Base-by-base conservation (phyloP, 805 yeast species). In the Yarrowia sp. region DNA sequence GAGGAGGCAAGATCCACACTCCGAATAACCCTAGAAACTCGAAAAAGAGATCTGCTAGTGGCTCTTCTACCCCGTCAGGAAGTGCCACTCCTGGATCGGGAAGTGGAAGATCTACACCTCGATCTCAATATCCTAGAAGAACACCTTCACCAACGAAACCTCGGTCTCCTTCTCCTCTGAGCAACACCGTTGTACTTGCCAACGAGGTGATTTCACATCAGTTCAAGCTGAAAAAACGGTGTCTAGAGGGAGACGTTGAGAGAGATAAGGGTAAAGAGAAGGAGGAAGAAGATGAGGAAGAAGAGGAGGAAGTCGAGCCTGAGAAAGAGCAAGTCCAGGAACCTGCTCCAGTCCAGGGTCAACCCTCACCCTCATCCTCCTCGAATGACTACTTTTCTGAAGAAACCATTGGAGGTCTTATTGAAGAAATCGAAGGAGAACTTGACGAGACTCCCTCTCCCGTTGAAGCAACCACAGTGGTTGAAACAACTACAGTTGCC, bases 11-110 rank as follows among this genome's bases (percentile, higher is more conserved):
- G 40, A 49, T 49, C 9, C 14, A 12, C 10, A 49, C 55, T 0
- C 55, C 55, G 1, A 49, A 49, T 13, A 34, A 49, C 30, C 55
- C 55, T 9, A 7, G 55, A 10, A 33, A 33, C 24, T 49, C 55
- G 19, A 49, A 49, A 12, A 49, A 34, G 15, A 20, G 56, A 24
- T 24, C 30, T 1, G 30, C 30, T 24, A 24, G 30, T 2, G 30
- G 30, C 6, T 24, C 30, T 24, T 24, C 30, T 24, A 24, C 30
- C 6, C 30, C 30, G 3, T 24, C 30, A 24, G 30, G 30, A 24
- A 24, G 30, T 24, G 30, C 30, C 30, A 24, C 30, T 24, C 30
- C 30, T 24, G 6, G 30, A 24, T 24, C 30, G 3, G 30, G 30
- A 24, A 24, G 30, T 24, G 30, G 30, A 24, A 24, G n/a, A 47